These are phyloP conservation scores for Pigoraptor vietnamica DNA, from an alignment of 78 protist species.

Conservation along the genomic window DNA sequence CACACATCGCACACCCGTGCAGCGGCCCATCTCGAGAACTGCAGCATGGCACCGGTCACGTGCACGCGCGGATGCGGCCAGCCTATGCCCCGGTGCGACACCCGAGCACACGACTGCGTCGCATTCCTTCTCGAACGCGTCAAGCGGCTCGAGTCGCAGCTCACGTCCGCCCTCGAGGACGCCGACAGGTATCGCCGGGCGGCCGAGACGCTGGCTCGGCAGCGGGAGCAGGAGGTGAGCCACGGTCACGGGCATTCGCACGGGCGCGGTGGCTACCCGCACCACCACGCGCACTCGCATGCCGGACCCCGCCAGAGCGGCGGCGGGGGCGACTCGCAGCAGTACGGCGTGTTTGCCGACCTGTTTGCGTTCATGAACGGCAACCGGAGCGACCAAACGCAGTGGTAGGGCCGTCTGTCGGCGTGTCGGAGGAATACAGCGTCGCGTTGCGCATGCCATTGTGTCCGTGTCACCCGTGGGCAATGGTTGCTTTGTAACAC, in stretches of 20 bases:
- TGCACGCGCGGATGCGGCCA: neutral
- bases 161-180: neutral
- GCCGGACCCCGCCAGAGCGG: neutral
- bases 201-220: neutral
- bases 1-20: neutral
- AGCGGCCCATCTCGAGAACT: neutral
- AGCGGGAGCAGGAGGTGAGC: neutral
- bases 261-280: neutral
- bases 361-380: neutral
- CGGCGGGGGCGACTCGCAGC: neutral
- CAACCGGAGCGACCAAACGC: too few relatives aligned
- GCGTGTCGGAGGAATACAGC: neutral
- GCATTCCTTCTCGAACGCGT: neutral
- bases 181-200: neutral
- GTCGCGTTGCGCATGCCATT: too few relatives aligned
- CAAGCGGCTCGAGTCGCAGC: neutral
- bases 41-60: neutral
- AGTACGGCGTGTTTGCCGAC: neutral
- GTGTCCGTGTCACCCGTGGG: neutral
- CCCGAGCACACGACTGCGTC: neutral
- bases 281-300: neutral
- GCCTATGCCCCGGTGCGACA: neutral
- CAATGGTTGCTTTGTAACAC: neutral
- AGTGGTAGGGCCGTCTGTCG: too few relatives aligned
- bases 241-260: neutral